Percentiles rank a stretch among this genome's conserved stretches.
These are phyloP conservation scores for Pestalotiopsis fici DNA, from an alignment of 2,329 filamentous ascomycete species.

Conservation along the genomic window DNA sequence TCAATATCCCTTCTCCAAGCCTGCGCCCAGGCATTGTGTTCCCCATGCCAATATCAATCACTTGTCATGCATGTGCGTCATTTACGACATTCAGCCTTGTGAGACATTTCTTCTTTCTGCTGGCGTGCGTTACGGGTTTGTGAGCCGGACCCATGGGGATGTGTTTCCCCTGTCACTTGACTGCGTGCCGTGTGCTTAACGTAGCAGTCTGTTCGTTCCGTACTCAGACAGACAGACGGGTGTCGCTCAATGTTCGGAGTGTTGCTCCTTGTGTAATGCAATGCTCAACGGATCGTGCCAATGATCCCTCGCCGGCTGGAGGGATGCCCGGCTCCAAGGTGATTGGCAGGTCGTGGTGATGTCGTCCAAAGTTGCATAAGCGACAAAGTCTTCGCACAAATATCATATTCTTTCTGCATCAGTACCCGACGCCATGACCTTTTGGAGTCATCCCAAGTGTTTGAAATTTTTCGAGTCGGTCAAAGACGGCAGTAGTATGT, in stretches of 20 bases:
- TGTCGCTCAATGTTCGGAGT: not conserved
- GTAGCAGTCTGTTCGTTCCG: not conserved
- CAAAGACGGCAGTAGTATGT: not conserved
- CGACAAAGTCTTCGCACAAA: not conserved
- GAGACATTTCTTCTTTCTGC: constrained; percentile 5
- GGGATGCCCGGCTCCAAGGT: not conserved
- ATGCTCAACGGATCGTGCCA: not conserved
- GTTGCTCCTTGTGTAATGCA: not conserved
- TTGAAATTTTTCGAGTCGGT: not conserved
- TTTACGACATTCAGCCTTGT: constrained; percentile 3
- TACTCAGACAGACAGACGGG: not conserved
- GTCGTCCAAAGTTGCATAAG: constrained; percentile 1
- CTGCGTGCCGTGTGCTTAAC: not conserved
- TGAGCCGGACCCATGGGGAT: not conserved
- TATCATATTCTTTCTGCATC: constrained; percentile 5
- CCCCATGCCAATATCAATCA: not conserved
- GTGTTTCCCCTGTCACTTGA: not conserved
- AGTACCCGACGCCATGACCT: constrained; percentile 9
- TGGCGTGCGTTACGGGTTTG: not conserved
- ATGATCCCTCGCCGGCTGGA: not conserved
- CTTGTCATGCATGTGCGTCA: not conserved
- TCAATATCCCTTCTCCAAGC: not conserved
- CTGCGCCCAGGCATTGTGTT: not conserved
- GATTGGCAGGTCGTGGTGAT: not conserved
- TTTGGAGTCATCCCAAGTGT: constrained; percentile 2